Evolutionary conservation across 805 yeast genomes (phyloP), one percentile per base, ranked within the genome.

Genomic region (Schwanniomyces pseudopolymorphus): DNA sequence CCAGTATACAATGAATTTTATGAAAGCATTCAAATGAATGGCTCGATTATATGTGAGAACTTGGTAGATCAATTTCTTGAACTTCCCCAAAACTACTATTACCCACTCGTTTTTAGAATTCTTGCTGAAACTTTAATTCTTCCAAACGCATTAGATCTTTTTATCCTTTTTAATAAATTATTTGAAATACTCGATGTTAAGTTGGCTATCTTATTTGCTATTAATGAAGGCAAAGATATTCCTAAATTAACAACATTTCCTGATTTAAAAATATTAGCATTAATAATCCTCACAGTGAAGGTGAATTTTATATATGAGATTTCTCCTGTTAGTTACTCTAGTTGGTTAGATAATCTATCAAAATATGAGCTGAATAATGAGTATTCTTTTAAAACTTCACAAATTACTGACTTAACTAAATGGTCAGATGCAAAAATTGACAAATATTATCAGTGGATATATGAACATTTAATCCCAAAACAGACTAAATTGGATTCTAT

Each of bases 401-500:
- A 20, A 9, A 45, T 49, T n/a, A 45, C 46, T 5, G 74, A 73
- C 13, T 55, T 83, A 3, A 42, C 72, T 9, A 58, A 62, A 11
- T 81, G 89, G 85, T 64, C 71, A 36, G 74, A 74, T n/a, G 55
- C 57, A 2, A 67, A 77, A 45, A 68, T 75, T 2, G 69, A 70
- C 3, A 60, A 68, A 22, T 85, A 81, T 59, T 59, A 83, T 22
- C 66, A 73, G 19, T 79, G 85, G 81, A 70, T 78, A 43, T 64
- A 70, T 42, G 69, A 69, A 8, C 60, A 59, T 33, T 42, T 71
- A 11, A 52, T 69, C 2, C 61, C 64, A 4, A 53, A 51, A 40
- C 49, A 52, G 21, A 53, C 52, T 22, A 53, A 58, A 24, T 47
- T 52, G 14, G 19, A 40, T 22, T 24, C 39, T 19, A 20, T 17